Conservation (phyloP, 164 flowering plant genomes). For the Vitis amurensis region DNA sequence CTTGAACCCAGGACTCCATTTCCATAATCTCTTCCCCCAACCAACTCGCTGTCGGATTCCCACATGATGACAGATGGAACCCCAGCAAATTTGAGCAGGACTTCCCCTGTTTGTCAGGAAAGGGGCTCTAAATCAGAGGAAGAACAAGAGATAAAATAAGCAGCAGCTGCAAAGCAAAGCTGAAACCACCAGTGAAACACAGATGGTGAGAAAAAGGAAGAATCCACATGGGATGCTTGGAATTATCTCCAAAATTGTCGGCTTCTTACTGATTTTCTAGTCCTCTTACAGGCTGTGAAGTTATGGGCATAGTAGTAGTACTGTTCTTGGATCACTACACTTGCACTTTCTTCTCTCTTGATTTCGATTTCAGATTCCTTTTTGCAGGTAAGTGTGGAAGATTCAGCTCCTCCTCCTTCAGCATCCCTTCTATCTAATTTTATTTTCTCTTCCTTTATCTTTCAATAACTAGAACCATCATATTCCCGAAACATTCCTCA, state of each 20-base stretch:
- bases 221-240: conserved; percentile 65
- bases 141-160: conserved; percentile 5
- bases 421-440: no score
- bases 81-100: conserved; percentile 11
- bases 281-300: conserved; percentile 64
- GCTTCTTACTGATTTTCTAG: conserved; percentile 27
- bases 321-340: conserved; percentile 21
- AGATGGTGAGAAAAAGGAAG: conserved; percentile 14
- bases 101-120: conserved; percentile 5
- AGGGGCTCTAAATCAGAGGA: conserved; percentile 10
- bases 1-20: conserved; percentile 55
- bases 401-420: no score
- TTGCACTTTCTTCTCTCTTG: no score
- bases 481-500: no score
- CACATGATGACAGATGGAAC: conserved; percentile 50
- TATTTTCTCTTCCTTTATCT: no score
- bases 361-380: no score
- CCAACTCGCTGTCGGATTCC: conserved; percentile 81
- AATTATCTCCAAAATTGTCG: conserved; percentile 46
- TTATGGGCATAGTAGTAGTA: conserved; percentile 40
- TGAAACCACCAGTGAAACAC: not conserved
- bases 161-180: not conserved
- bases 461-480: no score
- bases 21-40: conserved; percentile 56
- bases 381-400: no score